Evolutionary conservation across 2,329 filamentous ascomycete species (phyloP).

Genomic region (Cercospora nicotianae): DNA sequence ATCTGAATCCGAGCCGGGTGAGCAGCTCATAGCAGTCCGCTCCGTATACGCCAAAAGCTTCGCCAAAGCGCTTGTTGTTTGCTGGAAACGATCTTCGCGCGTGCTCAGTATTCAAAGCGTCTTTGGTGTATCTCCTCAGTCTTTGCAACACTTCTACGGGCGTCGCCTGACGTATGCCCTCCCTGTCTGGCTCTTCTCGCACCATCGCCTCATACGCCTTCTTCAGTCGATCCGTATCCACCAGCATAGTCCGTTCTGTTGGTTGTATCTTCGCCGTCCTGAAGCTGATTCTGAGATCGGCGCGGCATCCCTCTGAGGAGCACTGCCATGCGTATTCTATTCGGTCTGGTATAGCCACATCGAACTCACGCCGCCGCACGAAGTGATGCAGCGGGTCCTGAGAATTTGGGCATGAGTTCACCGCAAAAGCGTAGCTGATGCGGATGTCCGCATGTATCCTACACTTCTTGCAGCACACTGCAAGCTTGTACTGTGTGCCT

Average conservation of each 20-base stretch:
- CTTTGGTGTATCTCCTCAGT: slow-evolving; percentile 60
- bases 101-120: slow-evolving; percentile 54
- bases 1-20: slow-evolving; percentile 58
- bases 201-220: slow-evolving; percentile 56
- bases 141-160: slow-evolving; percentile 58
- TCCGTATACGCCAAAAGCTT: slow-evolving; percentile 55
- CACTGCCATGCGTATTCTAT: slow-evolving; percentile 56
- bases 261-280: slow-evolving; percentile 54
- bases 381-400: slow-evolving; percentile 64
- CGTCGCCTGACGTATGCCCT: slow-evolving; percentile 53
- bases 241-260: slow-evolving; percentile 53
- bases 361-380: slow-evolving; percentile 23
- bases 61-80: slow-evolving; percentile 63
- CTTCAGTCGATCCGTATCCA: slow-evolving; percentile 54
- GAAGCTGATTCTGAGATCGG: slow-evolving; percentile 54
- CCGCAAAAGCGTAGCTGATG: slow-evolving; percentile 50
- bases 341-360: slow-evolving; percentile 29
- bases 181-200: slow-evolving; percentile 54
- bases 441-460: slow-evolving; percentile 61
- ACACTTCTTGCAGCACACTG: slow-evolving; percentile 62
- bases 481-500: slow-evolving; percentile 55
- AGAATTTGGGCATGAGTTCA: slow-evolving; percentile 48
- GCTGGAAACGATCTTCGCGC: slow-evolving; percentile 57
- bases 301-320: slow-evolving; percentile 58
- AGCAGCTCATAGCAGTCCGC: slow-evolving; percentile 61